Evolutionary conservation across 441 rosid species (phyloP).

Genomic region (Capsella rubella): DNA sequence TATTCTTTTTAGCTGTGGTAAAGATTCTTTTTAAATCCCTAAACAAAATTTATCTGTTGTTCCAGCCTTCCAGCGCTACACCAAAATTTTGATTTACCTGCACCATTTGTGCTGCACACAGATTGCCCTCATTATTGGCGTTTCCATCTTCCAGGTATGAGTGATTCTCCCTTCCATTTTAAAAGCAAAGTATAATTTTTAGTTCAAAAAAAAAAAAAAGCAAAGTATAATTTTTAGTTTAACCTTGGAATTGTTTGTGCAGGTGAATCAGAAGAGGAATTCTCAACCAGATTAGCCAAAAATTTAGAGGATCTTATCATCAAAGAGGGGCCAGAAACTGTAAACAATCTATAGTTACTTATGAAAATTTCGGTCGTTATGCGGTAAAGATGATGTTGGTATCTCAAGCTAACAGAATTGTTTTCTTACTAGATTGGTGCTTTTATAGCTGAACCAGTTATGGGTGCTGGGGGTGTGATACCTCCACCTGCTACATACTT

Average conservation of each 20-base stretch:
- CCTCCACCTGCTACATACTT: slow-evolving; percentile 97
- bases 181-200: slow-evolving; percentile 24
- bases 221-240: slow-evolving; percentile 19
- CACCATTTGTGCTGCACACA: slow-evolving; percentile 91
- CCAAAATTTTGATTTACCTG: slow-evolving; percentile 95
- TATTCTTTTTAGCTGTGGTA: slow-evolving; percentile 12
- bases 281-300: slow-evolving; percentile 89
- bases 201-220: no score
- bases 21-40: slow-evolving; percentile 10
- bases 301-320: slow-evolving; percentile 87
- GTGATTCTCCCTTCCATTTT: slow-evolving; percentile 3
- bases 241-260: slow-evolving; percentile 35
- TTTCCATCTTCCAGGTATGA: slow-evolving; percentile 83
- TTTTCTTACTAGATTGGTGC: slow-evolving; percentile 84
- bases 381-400: slow-evolving; percentile 18
- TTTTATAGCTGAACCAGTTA: slow-evolving; percentile 96
- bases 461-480: slow-evolving; percentile 99
- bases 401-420: slow-evolving; percentile 31
- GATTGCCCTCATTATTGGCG: slow-evolving; percentile 99
- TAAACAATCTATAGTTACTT: slow-evolving; percentile 42
- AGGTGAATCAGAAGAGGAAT: slow-evolving; percentile 97
- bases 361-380: background rate
- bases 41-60: slow-evolving; percentile 9
- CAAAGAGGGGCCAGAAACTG: slow-evolving; percentile 99
- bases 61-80: slow-evolving; percentile 87